These are phyloP conservation scores for Canavalia ensiformis DNA, from an alignment of 306 rosid genomes.

Conservation along the genomic window DNA sequence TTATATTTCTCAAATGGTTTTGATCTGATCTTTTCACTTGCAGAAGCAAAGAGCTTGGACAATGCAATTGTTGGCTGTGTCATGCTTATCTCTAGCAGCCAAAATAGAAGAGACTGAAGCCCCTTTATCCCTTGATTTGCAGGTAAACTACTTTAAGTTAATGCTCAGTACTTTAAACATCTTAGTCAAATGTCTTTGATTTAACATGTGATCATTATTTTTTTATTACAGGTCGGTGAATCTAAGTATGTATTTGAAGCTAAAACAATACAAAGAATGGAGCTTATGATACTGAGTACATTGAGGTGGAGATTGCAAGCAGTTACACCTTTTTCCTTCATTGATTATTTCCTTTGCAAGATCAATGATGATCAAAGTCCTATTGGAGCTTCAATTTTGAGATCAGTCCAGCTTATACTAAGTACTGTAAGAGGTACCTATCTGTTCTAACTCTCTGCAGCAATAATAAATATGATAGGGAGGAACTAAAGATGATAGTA, in stretches of 20 bases:
- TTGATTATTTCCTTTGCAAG: conserved; percentile 77
- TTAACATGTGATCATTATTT: conserved; percentile 3
- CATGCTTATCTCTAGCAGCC: conserved; percentile 88
- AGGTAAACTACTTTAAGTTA: conserved; percentile 55
- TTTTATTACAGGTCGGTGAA: conserved; percentile 62
- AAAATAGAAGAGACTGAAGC: conserved; percentile 83
- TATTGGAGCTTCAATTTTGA: conserved; percentile 51
- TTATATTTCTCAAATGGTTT: conserved; percentile 21
- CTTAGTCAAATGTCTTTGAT: conserved; percentile 6
- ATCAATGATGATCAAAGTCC: conserved; percentile 62
- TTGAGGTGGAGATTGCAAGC: conserved; percentile 95
- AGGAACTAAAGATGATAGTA: conserved; percentile 25
- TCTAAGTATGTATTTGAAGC: conserved; percentile 82
- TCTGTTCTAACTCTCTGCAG: background rate
- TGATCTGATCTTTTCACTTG: conserved; percentile 41
- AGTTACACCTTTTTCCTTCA: conserved; percentile 89
- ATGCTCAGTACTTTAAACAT: conserved; percentile 12
- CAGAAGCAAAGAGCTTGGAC: conserved; percentile 84
- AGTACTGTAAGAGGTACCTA: conserved; percentile 65
- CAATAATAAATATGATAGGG: conserved; percentile 37
- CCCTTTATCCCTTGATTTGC: conserved; percentile 78
- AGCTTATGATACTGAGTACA: conserved; percentile 84
- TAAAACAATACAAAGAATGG: conserved; percentile 83
- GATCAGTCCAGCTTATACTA: conserved; percentile 68
- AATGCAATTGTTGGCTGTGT: conserved; percentile 86